Conservation (phyloP, 768 basidiomycete species). For the Clitopilus passeckerianus region DNA sequence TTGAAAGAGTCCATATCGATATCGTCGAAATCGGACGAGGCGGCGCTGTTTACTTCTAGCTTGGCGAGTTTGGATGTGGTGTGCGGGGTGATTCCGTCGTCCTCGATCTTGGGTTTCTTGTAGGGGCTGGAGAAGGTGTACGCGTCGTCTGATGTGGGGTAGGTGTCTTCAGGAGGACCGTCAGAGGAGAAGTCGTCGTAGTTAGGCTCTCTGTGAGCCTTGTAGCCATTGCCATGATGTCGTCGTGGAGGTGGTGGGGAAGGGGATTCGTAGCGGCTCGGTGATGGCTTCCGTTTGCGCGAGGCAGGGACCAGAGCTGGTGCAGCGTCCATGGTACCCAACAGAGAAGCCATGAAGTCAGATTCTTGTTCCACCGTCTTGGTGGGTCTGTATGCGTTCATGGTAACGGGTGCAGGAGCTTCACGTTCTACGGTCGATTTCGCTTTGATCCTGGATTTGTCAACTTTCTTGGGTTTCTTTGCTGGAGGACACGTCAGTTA, state of each 20-base stretch:
- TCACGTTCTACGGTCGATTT: conserved; percentile 23
- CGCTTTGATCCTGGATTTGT: conserved; percentile 42
- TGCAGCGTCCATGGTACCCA: conserved; percentile 64
- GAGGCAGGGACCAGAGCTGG: conserved; percentile 29
- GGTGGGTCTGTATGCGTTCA: conserved; percentile 76
- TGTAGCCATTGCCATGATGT: conserved; percentile 7
- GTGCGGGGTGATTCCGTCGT: conserved; percentile 41
- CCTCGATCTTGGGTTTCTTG: conserved; percentile 51
- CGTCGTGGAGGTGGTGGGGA: conserved; percentile 31
- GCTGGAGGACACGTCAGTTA: conserved; percentile 8
- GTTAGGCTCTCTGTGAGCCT: conserved; percentile 28
- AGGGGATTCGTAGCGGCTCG: conserved; percentile 32
- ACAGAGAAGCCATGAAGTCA: conserved; percentile 82
- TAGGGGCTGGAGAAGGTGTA: conserved; percentile 55
- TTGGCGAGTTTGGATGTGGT: conserved; percentile 53
- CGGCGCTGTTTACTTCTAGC: conserved; percentile 50
- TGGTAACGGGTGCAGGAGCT: conserved; percentile 49
- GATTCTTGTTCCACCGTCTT: conserved; percentile 77
- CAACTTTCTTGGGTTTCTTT: conserved; percentile 40
- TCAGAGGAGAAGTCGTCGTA: conserved; percentile 44
- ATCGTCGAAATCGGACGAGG: conserved; percentile 44
- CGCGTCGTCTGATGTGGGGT: conserved; percentile 50
- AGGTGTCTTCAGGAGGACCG: conserved; percentile 30
- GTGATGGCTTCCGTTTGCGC: conserved; percentile 69
- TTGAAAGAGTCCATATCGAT: conserved; percentile 61